Evolutionary conservation across 2,329 filamentous ascomycete genomes (phyloP), one percentile per base, ranked within the genome.

Genomic region (Amesomyces nigricolor): DNA sequence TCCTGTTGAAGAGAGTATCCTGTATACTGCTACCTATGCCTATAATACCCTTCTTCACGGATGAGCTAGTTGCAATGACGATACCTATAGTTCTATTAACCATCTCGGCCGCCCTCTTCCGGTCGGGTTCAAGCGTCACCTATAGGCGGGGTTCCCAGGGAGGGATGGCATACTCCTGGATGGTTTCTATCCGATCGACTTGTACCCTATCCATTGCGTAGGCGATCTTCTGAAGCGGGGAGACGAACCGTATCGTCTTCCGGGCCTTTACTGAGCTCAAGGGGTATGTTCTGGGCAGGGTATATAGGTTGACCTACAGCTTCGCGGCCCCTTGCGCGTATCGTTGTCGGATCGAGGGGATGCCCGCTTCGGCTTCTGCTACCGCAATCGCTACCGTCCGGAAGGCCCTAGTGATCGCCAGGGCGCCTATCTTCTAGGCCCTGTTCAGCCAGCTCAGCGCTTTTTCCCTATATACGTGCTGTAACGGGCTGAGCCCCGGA

Each of bases 261-360:
- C 17, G 3, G 3, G 3, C 46, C 37, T 46, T 50, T 46, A 56
- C 47, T 39, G 47, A 3, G 35, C 13, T 35, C 47, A 64, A 60
- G 19, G 62, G 62, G 43, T 65, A 49, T 4, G 54, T 61, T 40
- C 50, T 37, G 3, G 17, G 17, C 17, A 19, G 17, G 17, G 17
- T 19, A 19, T 60, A 46, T 44, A 63, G 47, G 39, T 60, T 54
- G 22, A 60, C 46, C 59, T 53, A 65, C 19, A 64, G 45, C 46
- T 53, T 63, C 5, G 54, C 52, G 8, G 54, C 61, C 35, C 50
- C 59, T 39, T 54, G 37, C 17, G 32, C 17, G 3, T 19, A 19
- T 19, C 17, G 17, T 19, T 19, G 17, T 19, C 17, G 17, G 17
- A 19, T 19, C 2, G 17, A 3, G 17, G 17, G 17, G 17, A 19